Base-by-base conservation (phyloP, 352 stramenopile genomes). In the Pythium sukuiense region DNA sequence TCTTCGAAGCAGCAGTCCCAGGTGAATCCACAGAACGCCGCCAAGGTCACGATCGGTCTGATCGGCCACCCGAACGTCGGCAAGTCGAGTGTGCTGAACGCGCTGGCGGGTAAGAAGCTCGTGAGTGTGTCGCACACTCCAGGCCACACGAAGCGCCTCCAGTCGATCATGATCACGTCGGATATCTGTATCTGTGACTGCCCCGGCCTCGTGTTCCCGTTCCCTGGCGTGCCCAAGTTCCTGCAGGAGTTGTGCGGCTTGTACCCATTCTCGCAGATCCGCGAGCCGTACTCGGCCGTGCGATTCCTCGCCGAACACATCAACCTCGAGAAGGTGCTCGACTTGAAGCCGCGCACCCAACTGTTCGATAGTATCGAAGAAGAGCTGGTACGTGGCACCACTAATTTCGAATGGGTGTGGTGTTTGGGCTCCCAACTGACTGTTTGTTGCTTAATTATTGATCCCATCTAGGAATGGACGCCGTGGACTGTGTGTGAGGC, bases 51-150 rank as follows among this genome's bases (percentile, higher is more conserved):
- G 9, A 90, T 96, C 43, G 90, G 90, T 46, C 73, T 97, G n/a
- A 92, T 96, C 37, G 90, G 89, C 12, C 85, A 96, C 55, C 88
- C 87, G 32, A 96, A 96, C 63, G 87, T 95, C n/a, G 88, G 88
- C 61, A 96, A 96, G 64, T 94, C 85, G 20, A 95, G 87, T 61
- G 81, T 96, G 27, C 72, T 96, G 29, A 96, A 96, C 50, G 86
- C 87, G 8, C 72, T 96, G 18, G 84, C 83, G 2, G 87, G 86
- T 54, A 95, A 94, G 70, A 96, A 96, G 61, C 83, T 93, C 54
- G 86, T 93, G 54, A 95, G 85, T 58, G 87, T 93, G 13, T 95
- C 87, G 43, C 88, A 94, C 70, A 95, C 87, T 1, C 86, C 88
- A 6, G 88, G 88, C 14, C 86, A 96, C 63, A 96, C 88, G 30